These are phyloP conservation scores for Kodamaea neixiangensis DNA, from an alignment of 805 yeast genomes.

Conservation along the genomic window DNA sequence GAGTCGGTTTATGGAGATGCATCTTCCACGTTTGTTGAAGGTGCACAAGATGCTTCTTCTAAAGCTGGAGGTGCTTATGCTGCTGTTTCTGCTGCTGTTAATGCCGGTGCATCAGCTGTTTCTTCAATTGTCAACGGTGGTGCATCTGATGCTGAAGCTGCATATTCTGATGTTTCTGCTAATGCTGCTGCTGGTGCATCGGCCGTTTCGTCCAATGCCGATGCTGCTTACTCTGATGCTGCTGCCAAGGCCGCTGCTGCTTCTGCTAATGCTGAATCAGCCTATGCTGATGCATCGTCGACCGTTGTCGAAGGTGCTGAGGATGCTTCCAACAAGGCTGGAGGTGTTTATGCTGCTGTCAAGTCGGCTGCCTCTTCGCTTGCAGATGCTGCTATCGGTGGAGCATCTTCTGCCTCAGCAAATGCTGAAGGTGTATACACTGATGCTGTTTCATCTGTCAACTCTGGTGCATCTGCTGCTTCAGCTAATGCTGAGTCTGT, in stretches of 20 bases:
- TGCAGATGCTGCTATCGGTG: not conserved
- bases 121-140: not conserved
- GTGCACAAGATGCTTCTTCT: constrained; percentile 10
- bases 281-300: not conserved
- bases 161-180: not conserved
- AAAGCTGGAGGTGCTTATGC: constrained; percentile 8
- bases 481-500: not conserved
- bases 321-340: constrained; percentile 1
- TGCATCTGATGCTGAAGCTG: not conserved
- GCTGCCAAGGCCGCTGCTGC: not conserved
- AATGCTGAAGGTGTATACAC: not conserved
- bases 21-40: not conserved
- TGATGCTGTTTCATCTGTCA: not conserved
- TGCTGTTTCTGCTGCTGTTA: not conserved
- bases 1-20: not conserved
- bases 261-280: not conserved
- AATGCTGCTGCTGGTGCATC: not conserved
- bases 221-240: not conserved
- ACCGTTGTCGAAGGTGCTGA: not conserved
- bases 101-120: constrained; percentile 3
- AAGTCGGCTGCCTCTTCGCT: not conserved
- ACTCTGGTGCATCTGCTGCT: not conserved
- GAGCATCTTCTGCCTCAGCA: not conserved
- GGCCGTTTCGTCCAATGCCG: not conserved
- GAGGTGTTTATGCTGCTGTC: not conserved